Evolutionary conservation across 768 basidiomycete genomes (phyloP), one percentile per base, ranked within the genome.

Genomic region (Chalciporus pseudorubinellus): DNA sequence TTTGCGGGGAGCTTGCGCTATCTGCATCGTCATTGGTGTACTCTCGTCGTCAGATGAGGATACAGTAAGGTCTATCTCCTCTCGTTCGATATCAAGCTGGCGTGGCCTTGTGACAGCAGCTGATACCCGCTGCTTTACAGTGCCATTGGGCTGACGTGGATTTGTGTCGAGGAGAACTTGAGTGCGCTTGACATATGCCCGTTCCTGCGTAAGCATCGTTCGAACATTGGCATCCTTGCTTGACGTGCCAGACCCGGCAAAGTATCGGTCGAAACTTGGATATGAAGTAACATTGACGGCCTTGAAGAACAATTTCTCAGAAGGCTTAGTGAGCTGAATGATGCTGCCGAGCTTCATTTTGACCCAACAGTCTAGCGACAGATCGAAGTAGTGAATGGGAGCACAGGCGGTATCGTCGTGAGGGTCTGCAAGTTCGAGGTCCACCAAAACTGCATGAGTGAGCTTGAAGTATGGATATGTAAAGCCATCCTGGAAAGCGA

Each of bases 401-500:
- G 4, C 14, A 6, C 13, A 12, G 24, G 24, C 7, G 7, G 24
- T 24, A 24, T 24, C 24, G 7, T 24, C 24, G 7, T 24, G 24
- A 24, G 24, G 4, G 24, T 24, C 24, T 24, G 22, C 4, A 1
- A 49, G 40, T 16, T 49, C 22, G 0, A 49, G 48, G 6, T 49
- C 31, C 4, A 8, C 0, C 9, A 49, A 31, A 1, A 49, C 6
- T 0, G 31, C 0, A 0, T 3, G 7, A 0, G n/a, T 49, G 8
- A 49, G 40, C 4, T 43, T 49, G 31, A 49, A 49, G 31, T 28
- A 49, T 1, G 31, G 48, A 3, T 43, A 49, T 1, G 3, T 13
- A 14, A 49, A 49, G 0, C 48, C 22, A 1, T 49, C 31, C 21
- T 49, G 24, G 13, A 49, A 2, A 4, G 41, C 21, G 0, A 49